These are phyloP conservation scores for Cryptomeria japonica DNA, from an alignment of 75 land plant species.

Conservation along the genomic window DNA sequence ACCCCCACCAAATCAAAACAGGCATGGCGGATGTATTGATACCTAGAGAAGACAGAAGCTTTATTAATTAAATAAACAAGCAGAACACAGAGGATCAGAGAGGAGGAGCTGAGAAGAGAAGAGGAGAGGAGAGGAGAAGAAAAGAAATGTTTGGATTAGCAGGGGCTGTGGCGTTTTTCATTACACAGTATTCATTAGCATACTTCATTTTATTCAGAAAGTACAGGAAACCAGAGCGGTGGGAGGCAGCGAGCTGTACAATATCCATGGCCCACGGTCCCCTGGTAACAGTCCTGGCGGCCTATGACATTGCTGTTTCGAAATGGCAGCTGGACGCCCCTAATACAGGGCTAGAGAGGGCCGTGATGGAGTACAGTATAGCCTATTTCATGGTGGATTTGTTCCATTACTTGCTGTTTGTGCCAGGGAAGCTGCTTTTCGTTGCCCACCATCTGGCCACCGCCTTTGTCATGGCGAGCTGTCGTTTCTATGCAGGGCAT, in stretches of 20 bases:
- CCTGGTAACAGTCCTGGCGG: conserved; percentile 52
- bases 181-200: conserved; percentile 27
- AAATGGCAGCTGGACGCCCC: conserved; percentile 26
- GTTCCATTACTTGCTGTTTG: conserved; percentile 55
- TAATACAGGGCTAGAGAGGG: conserved; percentile 48
- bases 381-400: conserved; percentile 79
- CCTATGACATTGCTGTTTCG: conserved; percentile 18
- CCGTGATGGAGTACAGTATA: conserved; percentile 78
- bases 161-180: conserved; percentile 13
- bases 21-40: no score
- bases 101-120: background rate
- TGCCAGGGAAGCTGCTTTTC: conserved; percentile 65
- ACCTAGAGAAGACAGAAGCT: no score
- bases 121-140: background rate
- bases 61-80: no score
- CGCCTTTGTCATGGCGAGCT: conserved; percentile 66
- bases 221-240: conserved; percentile 42
- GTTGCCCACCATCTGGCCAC: conserved; percentile 86
- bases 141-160: background rate
- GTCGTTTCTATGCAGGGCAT: conserved; percentile 57
- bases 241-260: conserved; percentile 79
- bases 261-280: conserved; percentile 84
- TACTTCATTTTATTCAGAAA: conserved; percentile 39
- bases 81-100: no score
- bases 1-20: no score